Conservation (phyloP, 768 basidiomycete genomes). For the Suillus subluteus region DNA sequence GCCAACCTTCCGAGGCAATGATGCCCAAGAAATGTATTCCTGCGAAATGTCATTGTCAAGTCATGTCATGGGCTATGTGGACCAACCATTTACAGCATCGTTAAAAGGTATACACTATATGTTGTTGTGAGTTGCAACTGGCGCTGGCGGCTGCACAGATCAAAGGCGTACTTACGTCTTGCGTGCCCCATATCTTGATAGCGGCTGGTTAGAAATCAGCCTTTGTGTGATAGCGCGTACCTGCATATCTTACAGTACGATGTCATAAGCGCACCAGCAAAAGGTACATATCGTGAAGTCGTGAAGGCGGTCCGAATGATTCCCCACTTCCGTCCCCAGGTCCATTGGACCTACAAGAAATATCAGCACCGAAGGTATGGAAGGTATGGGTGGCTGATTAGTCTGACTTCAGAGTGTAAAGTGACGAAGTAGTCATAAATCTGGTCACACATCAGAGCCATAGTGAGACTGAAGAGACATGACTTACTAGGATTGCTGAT, state of each 20-base stretch:
- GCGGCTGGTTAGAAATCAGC: constrained; percentile 1
- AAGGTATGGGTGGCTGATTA: no score
- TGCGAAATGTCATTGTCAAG: background rate
- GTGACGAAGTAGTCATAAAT: constrained; percentile 1
- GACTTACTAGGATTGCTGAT: background rate
- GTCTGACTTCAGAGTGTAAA: background rate
- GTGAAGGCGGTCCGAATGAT: constrained; percentile 5
- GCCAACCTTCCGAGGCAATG: constrained; percentile 2
- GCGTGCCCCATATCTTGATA: background rate
- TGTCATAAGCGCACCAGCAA: constrained; percentile 14
- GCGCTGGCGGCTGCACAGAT: background rate
- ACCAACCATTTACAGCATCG: background rate
- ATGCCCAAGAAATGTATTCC: constrained; percentile 3
- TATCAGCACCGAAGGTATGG: background rate
- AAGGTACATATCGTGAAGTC: constrained; percentile 11
- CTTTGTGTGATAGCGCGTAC: background rate
- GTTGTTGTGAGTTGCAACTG: background rate
- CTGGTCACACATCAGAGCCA: background rate
- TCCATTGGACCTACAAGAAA: constrained; percentile 21
- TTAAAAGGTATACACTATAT: background rate
- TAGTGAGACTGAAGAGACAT: no score
- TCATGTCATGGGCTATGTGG: background rate
- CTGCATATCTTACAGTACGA: constrained; percentile 1
- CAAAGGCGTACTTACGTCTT: background rate
- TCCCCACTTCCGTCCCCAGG: constrained; percentile 13